These are phyloP conservation scores for Xylaria sp. DNA, from an alignment of 2,329 filamentous ascomycete genomes.

Conservation along the genomic window DNA sequence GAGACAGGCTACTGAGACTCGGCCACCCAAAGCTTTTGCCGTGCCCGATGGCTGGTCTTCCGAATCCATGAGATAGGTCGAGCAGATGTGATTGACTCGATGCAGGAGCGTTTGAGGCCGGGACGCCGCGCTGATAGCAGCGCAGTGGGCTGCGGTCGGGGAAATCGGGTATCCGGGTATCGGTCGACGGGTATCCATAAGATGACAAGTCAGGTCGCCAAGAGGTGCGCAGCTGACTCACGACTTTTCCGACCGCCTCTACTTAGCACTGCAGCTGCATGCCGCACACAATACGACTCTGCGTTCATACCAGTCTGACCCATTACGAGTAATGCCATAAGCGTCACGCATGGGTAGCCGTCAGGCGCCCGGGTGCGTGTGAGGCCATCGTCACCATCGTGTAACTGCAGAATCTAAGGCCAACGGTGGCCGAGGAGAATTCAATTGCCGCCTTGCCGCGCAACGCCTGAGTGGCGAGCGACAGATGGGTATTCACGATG, in stretches of 20 bases:
- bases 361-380: not conserved
- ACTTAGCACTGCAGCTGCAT: no score
- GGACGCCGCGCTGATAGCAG: not conserved
- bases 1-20: slow-evolving; percentile 30
- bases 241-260: not conserved
- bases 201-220: slow-evolving; percentile 5
- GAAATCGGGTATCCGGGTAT: slow-evolving; percentile 26
- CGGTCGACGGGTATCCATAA: slow-evolving; percentile 14
- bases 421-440: slow-evolving; percentile 15
- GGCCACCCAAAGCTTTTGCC: slow-evolving; percentile 9
- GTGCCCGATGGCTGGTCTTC: slow-evolving; percentile 4
- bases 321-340: not conserved
- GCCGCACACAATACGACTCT: no score
- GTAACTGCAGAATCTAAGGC: not conserved
- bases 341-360: slow-evolving; percentile 1
- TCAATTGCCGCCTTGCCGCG: slow-evolving; percentile 24
- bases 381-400: not conserved
- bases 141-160: slow-evolving; percentile 1
- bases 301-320: no score
- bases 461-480: not conserved
- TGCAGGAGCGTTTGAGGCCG: not conserved
- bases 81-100: not conserved
- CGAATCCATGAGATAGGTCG: slow-evolving; percentile 12
- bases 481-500: not conserved
- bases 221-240: slow-evolving; percentile 20